Conservation (phyloP, 352 stramenopile genomes). For the Phytophthora fragariaefolia region DNA sequence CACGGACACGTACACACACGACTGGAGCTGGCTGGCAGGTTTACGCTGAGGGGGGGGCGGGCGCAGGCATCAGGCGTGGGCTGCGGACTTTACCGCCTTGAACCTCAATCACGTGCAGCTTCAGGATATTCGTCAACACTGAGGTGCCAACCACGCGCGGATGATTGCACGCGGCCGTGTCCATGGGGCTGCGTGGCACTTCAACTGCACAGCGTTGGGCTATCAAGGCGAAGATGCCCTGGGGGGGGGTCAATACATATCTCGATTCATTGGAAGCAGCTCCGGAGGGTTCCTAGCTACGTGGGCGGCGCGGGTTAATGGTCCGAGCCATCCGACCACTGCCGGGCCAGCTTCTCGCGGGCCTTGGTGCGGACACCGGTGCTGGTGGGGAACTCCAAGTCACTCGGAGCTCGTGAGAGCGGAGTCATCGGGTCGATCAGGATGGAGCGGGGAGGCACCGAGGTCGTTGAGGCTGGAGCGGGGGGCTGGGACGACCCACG, state of each 20-base stretch:
- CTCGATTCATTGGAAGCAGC: conserved; percentile 1
- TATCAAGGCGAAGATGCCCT: too few species aligned
- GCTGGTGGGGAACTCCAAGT: conserved; percentile 58
- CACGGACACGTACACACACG: too few species aligned
- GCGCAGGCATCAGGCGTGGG: conserved; percentile 22
- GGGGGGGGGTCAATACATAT: conserved; percentile 29
- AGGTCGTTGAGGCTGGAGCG: conserved; percentile 21
- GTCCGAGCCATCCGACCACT: conserved; percentile 62
- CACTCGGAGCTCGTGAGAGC: conserved; percentile 31
- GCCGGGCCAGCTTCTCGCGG: conserved; percentile 61
- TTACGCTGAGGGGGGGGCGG: too few species aligned
- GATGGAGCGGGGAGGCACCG: conserved; percentile 35
- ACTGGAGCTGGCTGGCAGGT: too few species aligned
- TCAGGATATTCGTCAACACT: conserved; percentile 30
- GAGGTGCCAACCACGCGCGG: conserved; percentile 11
- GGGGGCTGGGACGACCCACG: conserved; percentile 18
- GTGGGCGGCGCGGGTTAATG: conserved; percentile 18
- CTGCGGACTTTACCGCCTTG: conserved; percentile 27
- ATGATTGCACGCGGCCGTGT: conserved; percentile 18
- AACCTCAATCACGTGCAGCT: conserved; percentile 25
- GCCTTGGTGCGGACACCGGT: conserved; percentile 60
- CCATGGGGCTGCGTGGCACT: background rate
- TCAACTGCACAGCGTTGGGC: too few species aligned
- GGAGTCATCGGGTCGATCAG: conserved; percentile 61
- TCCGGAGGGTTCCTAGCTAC: conserved; percentile 6